A percentile compares a stretch with the other conserved stretches of the same genome.
Evolutionary conservation across 352 stramenopile species (phyloP).

Genomic region (Globisporangium orthogonon): DNA sequence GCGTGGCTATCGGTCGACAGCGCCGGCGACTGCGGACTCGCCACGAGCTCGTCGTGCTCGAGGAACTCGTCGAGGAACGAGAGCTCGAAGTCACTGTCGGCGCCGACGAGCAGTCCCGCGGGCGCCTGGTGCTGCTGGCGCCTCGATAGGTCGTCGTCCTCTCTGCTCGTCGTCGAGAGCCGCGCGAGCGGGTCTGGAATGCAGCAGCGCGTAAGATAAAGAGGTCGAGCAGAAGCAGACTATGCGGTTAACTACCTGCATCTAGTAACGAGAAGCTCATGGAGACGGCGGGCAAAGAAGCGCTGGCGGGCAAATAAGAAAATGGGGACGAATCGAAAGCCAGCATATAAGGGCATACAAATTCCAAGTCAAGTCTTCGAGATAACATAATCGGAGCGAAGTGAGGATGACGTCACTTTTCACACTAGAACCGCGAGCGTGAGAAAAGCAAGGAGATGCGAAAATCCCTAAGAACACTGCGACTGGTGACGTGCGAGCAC

Average conservation of each 20-base stretch:
- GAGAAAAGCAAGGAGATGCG: neutral
- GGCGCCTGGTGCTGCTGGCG: too few relatives aligned
- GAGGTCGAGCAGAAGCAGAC: neutral
- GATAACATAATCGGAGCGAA: neutral
- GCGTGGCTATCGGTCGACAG: neutral
- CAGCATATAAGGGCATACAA: neutral
- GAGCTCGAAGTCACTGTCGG: conserved; percentile 21
- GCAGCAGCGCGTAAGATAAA: neutral
- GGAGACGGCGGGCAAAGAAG: neutral
- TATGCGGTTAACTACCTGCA: neutral
- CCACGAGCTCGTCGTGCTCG: conserved; percentile 26
- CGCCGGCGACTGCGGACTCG: conserved; percentile 13
- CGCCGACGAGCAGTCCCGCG: neutral
- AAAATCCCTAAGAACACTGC: too few relatives aligned
- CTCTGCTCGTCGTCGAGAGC: neutral
- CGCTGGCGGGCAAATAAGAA: neutral
- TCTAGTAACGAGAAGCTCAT: neutral
- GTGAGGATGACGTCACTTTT: neutral
- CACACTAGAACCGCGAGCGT: too few relatives aligned
- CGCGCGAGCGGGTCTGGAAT: neutral
- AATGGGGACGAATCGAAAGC: neutral
- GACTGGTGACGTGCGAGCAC: too few relatives aligned
- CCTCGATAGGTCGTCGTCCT: too few relatives aligned
- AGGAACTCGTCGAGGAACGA: conserved; percentile 48
- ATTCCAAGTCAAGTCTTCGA: neutral